phyloP scores from a whole-genome alignment of 1,139 yeast genomes.

The Suhomyces bokatorum region DNA sequence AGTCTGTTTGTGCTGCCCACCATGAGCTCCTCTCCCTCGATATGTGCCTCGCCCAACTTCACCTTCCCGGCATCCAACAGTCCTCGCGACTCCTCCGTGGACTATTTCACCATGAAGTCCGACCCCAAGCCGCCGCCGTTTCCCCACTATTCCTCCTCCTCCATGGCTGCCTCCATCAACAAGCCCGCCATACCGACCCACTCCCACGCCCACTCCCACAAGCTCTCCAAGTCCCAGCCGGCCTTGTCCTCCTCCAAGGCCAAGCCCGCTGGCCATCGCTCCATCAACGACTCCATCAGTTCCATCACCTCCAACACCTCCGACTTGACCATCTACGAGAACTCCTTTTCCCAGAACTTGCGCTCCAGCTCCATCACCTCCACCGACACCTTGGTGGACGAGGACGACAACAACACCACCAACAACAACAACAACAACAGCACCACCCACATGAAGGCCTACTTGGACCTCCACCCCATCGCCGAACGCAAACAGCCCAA shows the following conservation, averaged over 20 bases:
- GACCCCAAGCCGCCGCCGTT: constrained; percentile 4
- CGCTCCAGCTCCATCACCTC: constrained; percentile 14
- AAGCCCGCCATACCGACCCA: constrained; percentile 2
- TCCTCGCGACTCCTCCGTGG: constrained; percentile 14
- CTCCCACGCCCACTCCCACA: constrained; percentile 8
- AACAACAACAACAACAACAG: too few species aligned
- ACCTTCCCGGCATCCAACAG: constrained; percentile 16
- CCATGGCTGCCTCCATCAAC: background rate
- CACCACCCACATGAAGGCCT: background rate
- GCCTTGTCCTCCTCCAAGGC: background rate
- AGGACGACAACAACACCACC: too few species aligned
- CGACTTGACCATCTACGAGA: constrained; percentile 17
- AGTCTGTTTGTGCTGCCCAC: background rate
- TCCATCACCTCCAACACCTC: constrained; percentile 23
- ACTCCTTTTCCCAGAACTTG: constrained; percentile 9
- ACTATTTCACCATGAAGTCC: constrained; percentile 21
- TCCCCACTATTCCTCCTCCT: constrained; percentile 1
- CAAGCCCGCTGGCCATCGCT: constrained; percentile 7
- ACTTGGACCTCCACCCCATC: constrained; percentile 2
- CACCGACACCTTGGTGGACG: constrained; percentile 15
- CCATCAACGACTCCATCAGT: constrained; percentile 18
- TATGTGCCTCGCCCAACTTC: constrained; percentile 20
- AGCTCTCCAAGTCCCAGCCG: constrained; percentile 1
- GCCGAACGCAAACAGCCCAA: constrained; percentile 1
- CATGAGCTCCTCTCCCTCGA: constrained; percentile 17